Conservation (phyloP, 371 early-diverging fungal genomes). For the Mucor saturninus region DNA sequence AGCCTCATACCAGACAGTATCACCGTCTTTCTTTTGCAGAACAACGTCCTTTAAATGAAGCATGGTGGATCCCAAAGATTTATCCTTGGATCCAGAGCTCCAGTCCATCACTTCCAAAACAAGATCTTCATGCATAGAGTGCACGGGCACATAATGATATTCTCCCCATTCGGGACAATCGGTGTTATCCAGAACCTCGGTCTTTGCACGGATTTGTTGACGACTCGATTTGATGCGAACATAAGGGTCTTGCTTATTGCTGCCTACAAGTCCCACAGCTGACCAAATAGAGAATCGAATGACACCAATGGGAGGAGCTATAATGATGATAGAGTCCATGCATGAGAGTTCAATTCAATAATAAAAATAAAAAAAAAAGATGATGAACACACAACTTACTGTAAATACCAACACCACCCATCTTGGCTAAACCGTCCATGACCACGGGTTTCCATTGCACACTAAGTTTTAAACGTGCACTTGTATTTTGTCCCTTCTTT, state of each 20-base stretch:
- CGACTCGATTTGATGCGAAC: slow-evolving; percentile 67
- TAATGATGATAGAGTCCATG: too few species aligned
- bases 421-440: slow-evolving; percentile 45
- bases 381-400: slow-evolving; percentile 23
- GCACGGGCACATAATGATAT: slow-evolving; percentile 72
- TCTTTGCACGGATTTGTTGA: slow-evolving; percentile 61
- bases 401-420: slow-evolving; percentile 43
- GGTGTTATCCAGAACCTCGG: slow-evolving; percentile 72
- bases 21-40: slow-evolving; percentile 23
- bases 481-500: slow-evolving; percentile 26
- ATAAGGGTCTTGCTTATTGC: slow-evolving; percentile 84
- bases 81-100: slow-evolving; percentile 68
- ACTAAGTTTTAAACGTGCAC: slow-evolving; percentile 48
- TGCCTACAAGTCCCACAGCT: slow-evolving; percentile 64
- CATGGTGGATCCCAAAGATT: slow-evolving; percentile 64
- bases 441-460: slow-evolving; percentile 64
- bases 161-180: slow-evolving; percentile 90
- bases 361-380: slow-evolving; percentile 1
- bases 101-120: slow-evolving; percentile 80
- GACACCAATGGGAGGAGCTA: slow-evolving; percentile 77
- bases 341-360: background rate
- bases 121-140: slow-evolving; percentile 66
- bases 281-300: slow-evolving; percentile 76
- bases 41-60: slow-evolving; percentile 52
- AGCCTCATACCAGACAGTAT: slow-evolving; percentile 36